A percentile compares a stretch with the other conserved stretches of the same genome.
These are phyloP conservation scores for Metroxylon sagu DNA, from an alignment of 176 grass and related monocot species.

Conservation along the genomic window DNA sequence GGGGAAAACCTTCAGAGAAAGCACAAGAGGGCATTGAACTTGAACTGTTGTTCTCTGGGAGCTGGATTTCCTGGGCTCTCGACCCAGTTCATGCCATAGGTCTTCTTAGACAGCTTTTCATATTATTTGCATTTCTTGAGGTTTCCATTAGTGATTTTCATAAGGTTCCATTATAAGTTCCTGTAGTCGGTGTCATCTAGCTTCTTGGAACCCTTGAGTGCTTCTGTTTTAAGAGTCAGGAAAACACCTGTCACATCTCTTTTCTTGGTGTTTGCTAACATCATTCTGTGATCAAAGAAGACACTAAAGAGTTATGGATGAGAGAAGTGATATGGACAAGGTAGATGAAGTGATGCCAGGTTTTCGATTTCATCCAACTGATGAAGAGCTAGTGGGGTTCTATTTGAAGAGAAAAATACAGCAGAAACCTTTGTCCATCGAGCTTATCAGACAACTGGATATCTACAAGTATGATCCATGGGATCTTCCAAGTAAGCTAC, in stretches of 20 bases:
- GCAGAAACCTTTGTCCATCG: conserved; percentile 82
- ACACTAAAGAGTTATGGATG: conserved; percentile 42
- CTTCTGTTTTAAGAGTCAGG: too few species aligned
- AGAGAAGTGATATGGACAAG: conserved; percentile 71
- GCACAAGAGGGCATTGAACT: background rate
- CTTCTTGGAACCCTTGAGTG: too few species aligned
- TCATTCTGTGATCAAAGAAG: background rate
- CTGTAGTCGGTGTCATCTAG: too few species aligned
- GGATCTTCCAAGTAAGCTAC: conserved; percentile 98
- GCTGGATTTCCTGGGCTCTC: too few species aligned
- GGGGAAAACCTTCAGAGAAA: background rate
- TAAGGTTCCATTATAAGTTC: too few species aligned
- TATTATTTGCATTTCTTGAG: too few species aligned
- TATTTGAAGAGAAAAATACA: conserved; percentile 95
- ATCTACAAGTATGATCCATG: conserved; percentile 99
- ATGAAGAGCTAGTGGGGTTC: conserved; percentile 94
- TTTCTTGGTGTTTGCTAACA: too few species aligned
- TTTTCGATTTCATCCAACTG: conserved; percentile 96
- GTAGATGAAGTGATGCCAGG: conserved; percentile 88
- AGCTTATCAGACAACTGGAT: conserved; percentile 95
- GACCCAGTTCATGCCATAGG: too few species aligned
- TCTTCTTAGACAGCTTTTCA: too few species aligned
- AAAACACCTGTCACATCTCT: too few species aligned
- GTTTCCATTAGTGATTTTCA: too few species aligned
- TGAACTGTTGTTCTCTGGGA: background rate